phyloP scores from a whole-genome alignment of 192 early-diverging fungal genomes.

The Phlyctochytrium bullatum region DNA sequence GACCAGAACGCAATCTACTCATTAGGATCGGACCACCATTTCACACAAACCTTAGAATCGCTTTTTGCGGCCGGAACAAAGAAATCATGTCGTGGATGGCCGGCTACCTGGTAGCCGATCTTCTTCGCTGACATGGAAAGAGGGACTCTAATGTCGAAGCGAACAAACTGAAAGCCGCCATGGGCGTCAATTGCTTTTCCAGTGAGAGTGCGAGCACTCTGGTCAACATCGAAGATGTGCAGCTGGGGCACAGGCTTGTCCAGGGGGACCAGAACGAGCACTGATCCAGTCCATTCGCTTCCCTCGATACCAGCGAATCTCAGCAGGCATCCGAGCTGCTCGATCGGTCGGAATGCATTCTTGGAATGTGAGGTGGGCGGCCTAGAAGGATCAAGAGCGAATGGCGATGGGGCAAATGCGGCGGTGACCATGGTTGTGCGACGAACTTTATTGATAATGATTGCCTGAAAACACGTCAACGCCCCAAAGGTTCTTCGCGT shows the following conservation, averaged over 20 bases:
- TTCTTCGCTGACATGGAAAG: not conserved
- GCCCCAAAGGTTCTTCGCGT: not conserved
- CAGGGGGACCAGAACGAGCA: not conserved
- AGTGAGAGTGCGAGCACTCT: not conserved
- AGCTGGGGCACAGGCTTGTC: not conserved
- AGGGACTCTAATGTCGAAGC: not conserved
- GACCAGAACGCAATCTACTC: conserved; percentile 12
- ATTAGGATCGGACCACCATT: not conserved
- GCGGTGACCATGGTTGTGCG: too few species aligned
- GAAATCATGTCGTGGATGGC: too few species aligned
- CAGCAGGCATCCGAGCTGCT: conserved; percentile 6
- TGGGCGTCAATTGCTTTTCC: not conserved
- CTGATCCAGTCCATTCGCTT: not conserved
- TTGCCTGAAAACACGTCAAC: not conserved
- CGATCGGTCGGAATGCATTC: not conserved
- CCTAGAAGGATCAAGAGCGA: not conserved
- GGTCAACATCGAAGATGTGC: not conserved
- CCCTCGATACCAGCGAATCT: conserved; percentile 4
- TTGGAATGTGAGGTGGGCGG: not conserved
- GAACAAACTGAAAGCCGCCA: not conserved
- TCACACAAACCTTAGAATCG: not conserved
- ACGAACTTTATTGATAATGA: not conserved
- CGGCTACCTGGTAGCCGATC: conserved; percentile 9
- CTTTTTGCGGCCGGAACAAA: too few species aligned
- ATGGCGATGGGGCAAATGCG: not conserved